Evolutionary conservation across 2,329 filamentous ascomycete species (phyloP).

Genomic region (Cladosporium sphaerospermum): DNA sequence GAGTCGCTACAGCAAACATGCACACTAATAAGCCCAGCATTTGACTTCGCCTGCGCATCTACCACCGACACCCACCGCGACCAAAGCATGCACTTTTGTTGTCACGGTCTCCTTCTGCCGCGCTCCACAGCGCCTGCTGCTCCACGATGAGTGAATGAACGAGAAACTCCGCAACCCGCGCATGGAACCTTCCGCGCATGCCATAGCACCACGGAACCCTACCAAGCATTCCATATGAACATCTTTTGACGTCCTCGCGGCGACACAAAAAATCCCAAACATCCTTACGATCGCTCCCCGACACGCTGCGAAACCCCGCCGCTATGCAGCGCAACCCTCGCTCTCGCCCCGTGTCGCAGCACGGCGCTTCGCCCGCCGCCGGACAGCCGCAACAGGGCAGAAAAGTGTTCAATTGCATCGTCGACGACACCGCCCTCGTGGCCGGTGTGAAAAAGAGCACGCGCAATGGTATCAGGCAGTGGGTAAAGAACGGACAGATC

Average conservation of each 20-base stretch:
- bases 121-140: slow-evolving; percentile 8
- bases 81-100: slow-evolving; percentile 5
- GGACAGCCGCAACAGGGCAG: slow-evolving; percentile 23
- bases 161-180: slow-evolving; percentile 1
- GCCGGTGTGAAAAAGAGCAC: slow-evolving; percentile 47
- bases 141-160: slow-evolving; percentile 11
- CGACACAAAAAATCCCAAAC: neutral
- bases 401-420: slow-evolving; percentile 50
- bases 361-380: slow-evolving; percentile 17
- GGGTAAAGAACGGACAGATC: slow-evolving; percentile 44
- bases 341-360: slow-evolving; percentile 24
- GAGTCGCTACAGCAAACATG: slow-evolving; percentile 6
- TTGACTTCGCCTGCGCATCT: neutral
- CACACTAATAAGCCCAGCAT: neutral
- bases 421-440: slow-evolving; percentile 46
- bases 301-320: slow-evolving; percentile 39
- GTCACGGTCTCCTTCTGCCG: neutral
- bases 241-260: neutral
- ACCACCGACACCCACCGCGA: neutral
- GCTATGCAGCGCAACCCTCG: slow-evolving; percentile 25
- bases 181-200: slow-evolving; percentile 6
- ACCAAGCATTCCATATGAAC: neutral
- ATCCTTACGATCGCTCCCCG: slow-evolving; percentile 33
- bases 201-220: neutral
- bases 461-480: slow-evolving; percentile 47